Evolutionary conservation across 2,329 filamentous ascomycete species (phyloP).

Genomic region (Beauveria australis): DNA sequence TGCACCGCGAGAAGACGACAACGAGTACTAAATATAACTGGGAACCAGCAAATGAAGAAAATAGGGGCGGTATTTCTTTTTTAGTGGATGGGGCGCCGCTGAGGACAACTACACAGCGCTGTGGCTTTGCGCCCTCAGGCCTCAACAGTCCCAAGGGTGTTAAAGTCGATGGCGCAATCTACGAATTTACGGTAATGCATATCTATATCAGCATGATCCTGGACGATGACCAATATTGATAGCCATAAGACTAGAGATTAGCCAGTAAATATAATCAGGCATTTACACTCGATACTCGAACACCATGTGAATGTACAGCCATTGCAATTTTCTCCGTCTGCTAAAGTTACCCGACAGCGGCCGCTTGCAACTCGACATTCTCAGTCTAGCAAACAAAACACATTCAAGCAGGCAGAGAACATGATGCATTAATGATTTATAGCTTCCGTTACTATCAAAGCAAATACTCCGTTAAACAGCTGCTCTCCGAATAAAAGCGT

Average conservation of each 20-base stretch:
- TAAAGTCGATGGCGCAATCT: background rate
- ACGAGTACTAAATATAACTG: background rate
- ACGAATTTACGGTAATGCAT: background rate
- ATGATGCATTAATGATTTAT: background rate
- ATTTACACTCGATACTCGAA: too few relatives aligned
- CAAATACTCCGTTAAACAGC: conserved; percentile 9
- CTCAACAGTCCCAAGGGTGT: background rate
- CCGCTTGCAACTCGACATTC: too few relatives aligned
- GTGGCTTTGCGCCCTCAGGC: background rate
- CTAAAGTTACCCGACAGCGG: too few relatives aligned
- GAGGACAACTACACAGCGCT: background rate
- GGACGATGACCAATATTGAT: too few relatives aligned
- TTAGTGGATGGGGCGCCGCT: background rate
- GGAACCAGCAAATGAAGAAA: background rate
- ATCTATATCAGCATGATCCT: too few relatives aligned
- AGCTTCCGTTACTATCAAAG: background rate
- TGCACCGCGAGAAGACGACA: background rate
- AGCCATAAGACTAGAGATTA: too few relatives aligned
- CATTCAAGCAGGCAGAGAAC: background rate
- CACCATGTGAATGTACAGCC: too few relatives aligned
- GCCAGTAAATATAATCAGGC: too few relatives aligned
- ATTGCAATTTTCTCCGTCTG: too few relatives aligned
- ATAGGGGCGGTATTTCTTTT: background rate
- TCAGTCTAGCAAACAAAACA: background rate
- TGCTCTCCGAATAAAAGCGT: background rate